phyloP scores from a whole-genome alignment of 148 eudicot species.

The Euryodendron excelsum region DNA sequence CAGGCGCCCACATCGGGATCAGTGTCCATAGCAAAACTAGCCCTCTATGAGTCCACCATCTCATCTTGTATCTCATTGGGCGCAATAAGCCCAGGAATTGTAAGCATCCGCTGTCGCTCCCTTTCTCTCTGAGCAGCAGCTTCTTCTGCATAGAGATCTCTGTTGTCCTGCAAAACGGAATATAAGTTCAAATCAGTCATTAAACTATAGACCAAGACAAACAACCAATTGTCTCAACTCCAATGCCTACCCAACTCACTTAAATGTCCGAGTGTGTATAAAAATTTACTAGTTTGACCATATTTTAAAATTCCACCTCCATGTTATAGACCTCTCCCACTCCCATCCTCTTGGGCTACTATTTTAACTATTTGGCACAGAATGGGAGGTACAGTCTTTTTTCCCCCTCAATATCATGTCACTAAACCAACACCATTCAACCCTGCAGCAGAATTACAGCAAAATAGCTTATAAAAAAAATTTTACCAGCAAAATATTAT shows the following conservation, averaged over 20 bases:
- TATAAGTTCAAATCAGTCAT: not conserved
- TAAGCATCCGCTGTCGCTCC: constrained; percentile 82
- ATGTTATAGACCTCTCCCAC: no score
- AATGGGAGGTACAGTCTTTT: no score
- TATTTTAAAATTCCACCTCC: no score
- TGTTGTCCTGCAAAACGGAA: constrained; percentile 70
- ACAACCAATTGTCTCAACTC: not conserved
- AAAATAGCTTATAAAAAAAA: no score
- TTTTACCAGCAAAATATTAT: no score
- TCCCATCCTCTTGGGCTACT: no score
- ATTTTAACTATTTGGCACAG: no score
- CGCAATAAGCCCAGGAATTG: constrained; percentile 90
- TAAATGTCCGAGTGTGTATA: no score
- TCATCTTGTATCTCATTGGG: constrained; percentile 96
- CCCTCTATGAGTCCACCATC: constrained; percentile 71
- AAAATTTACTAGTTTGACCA: no score
- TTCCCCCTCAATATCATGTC: no score
- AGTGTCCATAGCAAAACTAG: constrained; percentile 4
- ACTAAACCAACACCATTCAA: no score
- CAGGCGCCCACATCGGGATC: constrained; percentile 12
- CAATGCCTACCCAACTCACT: not conserved
- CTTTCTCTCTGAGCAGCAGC: constrained; percentile 91
- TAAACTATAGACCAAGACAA: not conserved
- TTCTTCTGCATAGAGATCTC: constrained; percentile 97
- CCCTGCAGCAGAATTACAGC: no score